A percentile compares a stretch with the other conserved stretches of the same genome.
phyloP scores from a whole-genome alignment of 208 protist species.

The Leptomonas pyrrhocoris region DNA sequence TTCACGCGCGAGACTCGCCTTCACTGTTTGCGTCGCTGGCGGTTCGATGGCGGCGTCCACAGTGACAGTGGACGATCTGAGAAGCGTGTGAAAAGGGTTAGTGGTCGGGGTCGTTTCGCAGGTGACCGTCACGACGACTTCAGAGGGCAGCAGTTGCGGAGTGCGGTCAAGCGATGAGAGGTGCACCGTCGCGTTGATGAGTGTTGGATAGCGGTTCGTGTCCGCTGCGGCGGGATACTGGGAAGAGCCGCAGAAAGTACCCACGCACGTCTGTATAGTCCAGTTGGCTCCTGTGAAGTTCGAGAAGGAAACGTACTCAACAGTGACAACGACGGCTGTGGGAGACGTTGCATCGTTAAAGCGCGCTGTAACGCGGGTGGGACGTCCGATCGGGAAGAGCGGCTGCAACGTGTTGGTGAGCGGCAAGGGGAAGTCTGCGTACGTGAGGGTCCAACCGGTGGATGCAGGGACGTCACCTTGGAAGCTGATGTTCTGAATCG shows the following conservation, averaged over 20 bases:
- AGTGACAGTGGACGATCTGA: slow-evolving; percentile 14
- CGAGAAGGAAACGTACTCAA: slow-evolving; percentile 37
- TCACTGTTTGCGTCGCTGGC: slow-evolving; percentile 12
- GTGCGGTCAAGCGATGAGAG: slow-evolving; percentile 6
- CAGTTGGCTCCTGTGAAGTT: slow-evolving; percentile 27
- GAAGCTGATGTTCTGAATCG: slow-evolving; percentile 30
- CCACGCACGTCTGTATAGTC: slow-evolving; percentile 25
- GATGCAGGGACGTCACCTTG: slow-evolving; percentile 32
- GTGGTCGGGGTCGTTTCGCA: slow-evolving; percentile 16
- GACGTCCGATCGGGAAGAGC: slow-evolving; percentile 36
- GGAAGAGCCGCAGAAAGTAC: slow-evolving; percentile 4
- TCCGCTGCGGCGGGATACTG: not conserved
- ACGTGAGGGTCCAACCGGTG: slow-evolving; percentile 27
- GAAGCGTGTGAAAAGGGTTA: slow-evolving; percentile 27
- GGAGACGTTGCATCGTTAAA: slow-evolving; percentile 3
- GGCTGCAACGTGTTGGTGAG: slow-evolving; percentile 32
- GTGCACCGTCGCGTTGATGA: slow-evolving; percentile 1
- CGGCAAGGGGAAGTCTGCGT: slow-evolving; percentile 26
- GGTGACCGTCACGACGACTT: slow-evolving; percentile 18
- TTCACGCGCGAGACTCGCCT: slow-evolving; percentile 23
- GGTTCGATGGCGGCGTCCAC: slow-evolving; percentile 15
- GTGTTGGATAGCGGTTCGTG: slow-evolving; percentile 10
- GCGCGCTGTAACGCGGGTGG: slow-evolving; percentile 27
- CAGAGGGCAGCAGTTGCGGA: not conserved
- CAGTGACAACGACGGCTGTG: slow-evolving; percentile 23